Conservation (phyloP, 2,329 filamentous ascomycete genomes). For the Endocalyx cinctus region DNA sequence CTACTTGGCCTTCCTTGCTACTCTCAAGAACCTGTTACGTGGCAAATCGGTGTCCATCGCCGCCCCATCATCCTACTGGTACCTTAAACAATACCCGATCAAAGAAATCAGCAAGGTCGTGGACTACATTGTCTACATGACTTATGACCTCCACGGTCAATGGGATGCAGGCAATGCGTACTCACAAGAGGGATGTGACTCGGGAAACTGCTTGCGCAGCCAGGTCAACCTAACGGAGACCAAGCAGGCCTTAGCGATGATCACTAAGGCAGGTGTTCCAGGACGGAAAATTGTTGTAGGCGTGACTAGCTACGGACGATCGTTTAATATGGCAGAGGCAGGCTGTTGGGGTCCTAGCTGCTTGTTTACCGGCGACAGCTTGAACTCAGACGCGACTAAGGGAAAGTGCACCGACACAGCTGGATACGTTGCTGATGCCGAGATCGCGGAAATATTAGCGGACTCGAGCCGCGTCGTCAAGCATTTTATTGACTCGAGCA, state of each 20-base stretch:
- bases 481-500: constrained; percentile 1
- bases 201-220: constrained; percentile 26
- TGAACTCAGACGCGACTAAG: constrained; percentile 7
- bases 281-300: constrained; percentile 28
- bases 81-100: constrained; percentile 27
- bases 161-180: constrained; percentile 13
- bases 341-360: constrained; percentile 11
- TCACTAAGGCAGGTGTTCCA: constrained; percentile 36
- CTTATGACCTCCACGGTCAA: constrained; percentile 34
- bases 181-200: constrained; percentile 22
- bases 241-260: constrained; percentile 27
- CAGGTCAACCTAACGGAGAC: constrained; percentile 35
- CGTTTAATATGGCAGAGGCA: constrained; percentile 12
- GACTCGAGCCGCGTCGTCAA: neutral
- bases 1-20: constrained; percentile 26
- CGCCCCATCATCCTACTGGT: constrained; percentile 28
- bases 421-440: constrained; percentile 17
- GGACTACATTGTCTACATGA: constrained; percentile 32
- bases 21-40: constrained; percentile 17
- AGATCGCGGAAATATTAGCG: constrained; percentile 13
- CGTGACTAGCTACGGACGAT: constrained; percentile 10
- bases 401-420: constrained; percentile 14
- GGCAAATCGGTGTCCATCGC: constrained; percentile 22
- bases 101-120: constrained; percentile 19
- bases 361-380: constrained; percentile 8